Evolutionary conservation across 768 basidiomycete genomes (phyloP), one percentile per base, ranked within the genome.

Genomic region (Phylloporus arenicola): DNA sequence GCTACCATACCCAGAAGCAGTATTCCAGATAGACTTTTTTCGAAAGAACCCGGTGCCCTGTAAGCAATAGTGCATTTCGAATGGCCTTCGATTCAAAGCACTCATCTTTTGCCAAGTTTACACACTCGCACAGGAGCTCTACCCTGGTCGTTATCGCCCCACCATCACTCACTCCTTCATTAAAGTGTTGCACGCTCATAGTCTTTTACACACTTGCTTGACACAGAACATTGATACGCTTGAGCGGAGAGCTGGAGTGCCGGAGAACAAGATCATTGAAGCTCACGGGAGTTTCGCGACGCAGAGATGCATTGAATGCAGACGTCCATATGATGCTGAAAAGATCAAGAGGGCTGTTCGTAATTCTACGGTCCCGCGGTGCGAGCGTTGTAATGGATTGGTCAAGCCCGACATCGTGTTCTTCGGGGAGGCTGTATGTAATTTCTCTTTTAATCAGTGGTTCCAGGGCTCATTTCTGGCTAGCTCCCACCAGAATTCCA

Each of bases 371-470:
- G 57, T 67, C 45, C 83, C 92, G 6, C 75, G 70, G 43, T 97
- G 95, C 63, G 62, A 73, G 30, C 48, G 59, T 19, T 92, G 92
- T 55, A 72, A 70, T 1, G 91, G 90, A 0, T 72, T 90, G 34
- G 83, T 93, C 14, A 92, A 94, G 67, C 92, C 92, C n/a, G 88
- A 95, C 60, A 95, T 95, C 38, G 89, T 95, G 12, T 94, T 95
- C 70, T 94, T 95, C 60, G 92, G 93, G 20, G 88, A 92, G 69
- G 62, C 75, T 33, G 84, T 87, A 62, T 29, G 82, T 70, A 14
- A 30, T n/a, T 16, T 39, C 30, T 13, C 13, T 40, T 27, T 47
- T 11, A 19, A 42, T 37, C 13, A 3, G 38, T 31, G 33, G 7
- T 29, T 42, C 22, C 44, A 9, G 17, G 14, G 47, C 50, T 45